phyloP scores from a whole-genome alignment of 2,329 filamentous ascomycete genomes.

The Talaromyces albobiverticillius region DNA sequence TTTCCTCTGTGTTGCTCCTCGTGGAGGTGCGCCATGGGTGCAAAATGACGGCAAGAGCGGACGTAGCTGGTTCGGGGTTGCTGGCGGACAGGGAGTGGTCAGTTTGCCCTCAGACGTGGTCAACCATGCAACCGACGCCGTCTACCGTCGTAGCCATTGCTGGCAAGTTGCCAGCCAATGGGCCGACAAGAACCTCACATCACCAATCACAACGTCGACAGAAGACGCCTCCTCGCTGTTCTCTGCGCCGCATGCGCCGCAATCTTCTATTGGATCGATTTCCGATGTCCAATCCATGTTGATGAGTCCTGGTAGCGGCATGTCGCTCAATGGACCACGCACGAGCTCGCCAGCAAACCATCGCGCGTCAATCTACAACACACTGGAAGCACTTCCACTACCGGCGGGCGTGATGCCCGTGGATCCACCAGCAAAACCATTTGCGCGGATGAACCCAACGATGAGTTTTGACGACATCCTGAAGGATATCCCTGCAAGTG shows the following conservation, averaged over 20 bases:
- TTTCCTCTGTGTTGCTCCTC: slow-evolving; percentile 49
- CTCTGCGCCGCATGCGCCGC: slow-evolving; percentile 35
- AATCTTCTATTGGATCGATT: slow-evolving; percentile 36
- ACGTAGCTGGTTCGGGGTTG: slow-evolving; percentile 51
- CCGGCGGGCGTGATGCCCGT: slow-evolving; percentile 42
- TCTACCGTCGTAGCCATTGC: slow-evolving; percentile 67
- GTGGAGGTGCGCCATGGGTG: slow-evolving; percentile 49
- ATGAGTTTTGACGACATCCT: slow-evolving; percentile 51
- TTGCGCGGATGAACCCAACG: slow-evolving; percentile 44
- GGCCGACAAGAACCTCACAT: slow-evolving; percentile 45
- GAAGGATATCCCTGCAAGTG: slow-evolving; percentile 33
- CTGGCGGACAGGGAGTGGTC: slow-evolving; percentile 63
- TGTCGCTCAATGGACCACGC: slow-evolving; percentile 34
- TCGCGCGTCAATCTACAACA: slow-evolving; percentile 43
- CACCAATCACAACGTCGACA: slow-evolving; percentile 30
- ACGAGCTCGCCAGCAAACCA: slow-evolving; percentile 34
- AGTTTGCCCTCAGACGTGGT: slow-evolving; percentile 62
- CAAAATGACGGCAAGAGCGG: slow-evolving; percentile 43
- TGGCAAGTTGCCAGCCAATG: slow-evolving; percentile 64
- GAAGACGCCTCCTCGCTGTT: slow-evolving; percentile 37
- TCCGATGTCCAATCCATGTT: slow-evolving; percentile 26
- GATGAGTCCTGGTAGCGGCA: slow-evolving; percentile 26
- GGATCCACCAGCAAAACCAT: slow-evolving; percentile 37
- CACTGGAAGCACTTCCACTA: slow-evolving; percentile 44
- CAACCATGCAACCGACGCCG: slow-evolving; percentile 64